Evolutionary conservation across 345 rosid species (phyloP).

Genomic region (Linum usitatissimum): DNA sequence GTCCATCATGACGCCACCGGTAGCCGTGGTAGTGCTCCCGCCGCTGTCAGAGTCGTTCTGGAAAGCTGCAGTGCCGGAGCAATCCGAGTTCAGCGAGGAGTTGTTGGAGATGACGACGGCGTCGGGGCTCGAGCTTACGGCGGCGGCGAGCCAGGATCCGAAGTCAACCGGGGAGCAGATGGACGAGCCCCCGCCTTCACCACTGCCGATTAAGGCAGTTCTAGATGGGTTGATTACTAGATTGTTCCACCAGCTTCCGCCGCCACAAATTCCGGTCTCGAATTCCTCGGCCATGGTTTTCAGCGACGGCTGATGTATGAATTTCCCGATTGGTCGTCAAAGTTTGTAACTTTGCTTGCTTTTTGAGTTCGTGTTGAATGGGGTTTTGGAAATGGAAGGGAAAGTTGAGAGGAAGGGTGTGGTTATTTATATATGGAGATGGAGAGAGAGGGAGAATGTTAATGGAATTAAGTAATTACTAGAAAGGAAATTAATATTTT

Average conservation of each 20-base stretch:
- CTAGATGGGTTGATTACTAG: slow-evolving; percentile 15
- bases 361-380: not conserved
- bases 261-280: slow-evolving; percentile 44
- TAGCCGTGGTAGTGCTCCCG: not conserved
- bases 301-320: not conserved
- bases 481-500: slow-evolving; percentile 12
- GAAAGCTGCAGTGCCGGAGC: not conserved
- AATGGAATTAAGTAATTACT: slow-evolving; percentile 24
- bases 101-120: not conserved
- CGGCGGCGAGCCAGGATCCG: not conserved
- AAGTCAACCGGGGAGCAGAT: slow-evolving; percentile 24
- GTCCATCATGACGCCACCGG: not conserved
- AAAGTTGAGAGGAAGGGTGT: not conserved
- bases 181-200: slow-evolving; percentile 22
- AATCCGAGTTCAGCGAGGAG: not conserved
- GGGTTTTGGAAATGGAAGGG: not conserved
- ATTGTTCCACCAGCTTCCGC: slow-evolving; percentile 54
- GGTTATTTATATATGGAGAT: slow-evolving; percentile 27
- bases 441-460: slow-evolving; percentile 11
- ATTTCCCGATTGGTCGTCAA: not conserved
- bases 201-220: slow-evolving; percentile 24
- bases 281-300: slow-evolving; percentile 65
- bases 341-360: not conserved
- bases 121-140: not conserved
- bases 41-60: not conserved